Base-by-base conservation (phyloP, 1,284 basidiomycete genomes). In the Cutaneotrichosporon sp. region DNA sequence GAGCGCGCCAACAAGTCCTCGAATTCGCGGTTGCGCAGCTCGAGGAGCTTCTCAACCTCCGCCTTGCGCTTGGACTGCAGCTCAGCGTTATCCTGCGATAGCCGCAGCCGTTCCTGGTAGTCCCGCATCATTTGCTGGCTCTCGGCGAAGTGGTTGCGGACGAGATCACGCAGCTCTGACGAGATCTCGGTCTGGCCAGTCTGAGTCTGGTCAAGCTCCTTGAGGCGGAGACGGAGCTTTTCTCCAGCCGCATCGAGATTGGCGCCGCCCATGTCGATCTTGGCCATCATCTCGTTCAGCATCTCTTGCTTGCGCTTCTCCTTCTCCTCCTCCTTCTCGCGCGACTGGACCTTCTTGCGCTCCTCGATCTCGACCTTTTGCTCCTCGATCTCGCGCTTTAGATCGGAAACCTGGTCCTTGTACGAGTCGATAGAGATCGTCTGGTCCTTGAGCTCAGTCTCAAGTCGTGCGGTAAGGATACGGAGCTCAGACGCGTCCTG, bases 281-380 rank as follows among this genome's bases (percentile, higher is more conserved):
- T 94, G 57, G 93, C 90, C 93, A 99, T 97, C 91, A 99, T 96
- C 62, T 94, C 80, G n/a, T 90, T 92, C 87, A 99, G 91, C 81
- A 96, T 96, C 78, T 97, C 94, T 67, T 96, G 92, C 77, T 97
- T 98, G 75, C 90, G 85, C 80, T 91, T 94, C 80, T 98, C 94
- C 78, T 96, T 97, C 71, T 94, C 94, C 73, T 97, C 94, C 64
- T 93, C 90, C 78, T 89, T 91, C 74, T 92, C 88, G 26, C 83
- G 81, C 24, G 79, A 78, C 76, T 88, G 90, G 60, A 89, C 77
- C 52, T 91, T 88, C 38, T 87, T 90, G 63, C 92, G 77, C 49
- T 91, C 88, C 25, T 82, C 78, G 55, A 93, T 84, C 64, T 84
- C 82, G 70, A 84, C 85, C 77, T 82, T 87, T 42, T 97, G 80